phyloP scores from a whole-genome alignment of 2,329 filamentous ascomycete genomes.

The Trichoderma gracile region DNA sequence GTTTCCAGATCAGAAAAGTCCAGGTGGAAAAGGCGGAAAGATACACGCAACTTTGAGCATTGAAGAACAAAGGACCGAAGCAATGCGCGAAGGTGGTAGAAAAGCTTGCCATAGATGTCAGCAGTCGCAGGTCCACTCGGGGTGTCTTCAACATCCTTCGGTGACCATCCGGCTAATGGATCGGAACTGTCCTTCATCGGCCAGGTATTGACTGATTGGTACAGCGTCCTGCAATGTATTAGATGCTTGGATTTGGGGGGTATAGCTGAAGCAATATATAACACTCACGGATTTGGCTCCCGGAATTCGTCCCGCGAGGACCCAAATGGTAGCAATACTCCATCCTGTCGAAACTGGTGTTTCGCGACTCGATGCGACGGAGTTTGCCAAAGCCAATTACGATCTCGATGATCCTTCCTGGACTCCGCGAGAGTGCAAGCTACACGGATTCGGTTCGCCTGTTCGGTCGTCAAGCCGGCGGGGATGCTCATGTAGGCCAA shows the following conservation, averaged over 20 bases:
- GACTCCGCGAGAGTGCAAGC: background rate
- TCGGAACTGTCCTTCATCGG: background rate
- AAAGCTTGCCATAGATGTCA: conserved; percentile 19
- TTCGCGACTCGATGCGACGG: background rate
- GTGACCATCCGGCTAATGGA: background rate
- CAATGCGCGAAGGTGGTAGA: background rate
- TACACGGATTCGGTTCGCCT: background rate
- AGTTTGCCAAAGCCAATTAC: background rate
- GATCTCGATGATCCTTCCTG: background rate
- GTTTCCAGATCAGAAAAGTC: background rate
- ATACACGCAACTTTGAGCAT: background rate
- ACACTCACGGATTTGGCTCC: conserved; percentile 16
- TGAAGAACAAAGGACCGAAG: background rate
- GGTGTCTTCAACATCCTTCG: background rate
- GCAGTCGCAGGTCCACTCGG: background rate
- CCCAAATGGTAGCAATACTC: conserved; percentile 9
- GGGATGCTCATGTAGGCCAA: background rate
- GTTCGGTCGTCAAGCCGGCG: background rate
- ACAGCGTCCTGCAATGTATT: background rate
- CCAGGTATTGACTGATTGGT: background rate
- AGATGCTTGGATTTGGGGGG: background rate
- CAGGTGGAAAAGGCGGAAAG: background rate
- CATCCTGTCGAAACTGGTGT: background rate
- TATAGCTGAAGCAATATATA: background rate
- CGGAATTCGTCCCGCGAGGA: background rate